Evolutionary conservation across 441 rosid species (phyloP).

Genomic region (Isatis lusitanica): DNA sequence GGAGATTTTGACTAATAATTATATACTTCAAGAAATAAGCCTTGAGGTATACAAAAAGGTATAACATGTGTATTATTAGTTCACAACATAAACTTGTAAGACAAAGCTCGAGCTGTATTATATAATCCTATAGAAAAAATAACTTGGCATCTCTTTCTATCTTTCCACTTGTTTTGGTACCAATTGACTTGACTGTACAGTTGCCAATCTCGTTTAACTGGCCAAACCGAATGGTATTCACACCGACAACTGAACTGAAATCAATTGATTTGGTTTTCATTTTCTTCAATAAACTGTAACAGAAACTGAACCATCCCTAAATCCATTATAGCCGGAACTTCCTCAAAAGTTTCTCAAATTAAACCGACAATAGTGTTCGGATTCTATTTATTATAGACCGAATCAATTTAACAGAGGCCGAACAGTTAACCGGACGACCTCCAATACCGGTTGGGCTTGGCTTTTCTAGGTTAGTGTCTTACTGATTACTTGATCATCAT

Average conservation of each 20-base stretch:
- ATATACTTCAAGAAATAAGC: conserved; percentile 5
- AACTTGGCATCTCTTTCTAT: too few species aligned
- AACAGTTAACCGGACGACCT: neutral
- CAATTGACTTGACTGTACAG: too few species aligned
- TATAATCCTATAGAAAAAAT: neutral
- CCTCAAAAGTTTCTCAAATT: neutral
- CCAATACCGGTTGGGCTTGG: neutral
- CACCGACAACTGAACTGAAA: too few species aligned
- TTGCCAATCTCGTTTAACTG: too few species aligned
- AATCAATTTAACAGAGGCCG: neutral
- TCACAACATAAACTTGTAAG: conserved; percentile 2
- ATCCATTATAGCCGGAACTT: too few species aligned
- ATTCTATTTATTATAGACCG: neutral
- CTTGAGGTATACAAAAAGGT: neutral
- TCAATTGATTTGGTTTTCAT: too few species aligned
- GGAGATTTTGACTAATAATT: conserved; percentile 16
- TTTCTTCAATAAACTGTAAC: too few species aligned
- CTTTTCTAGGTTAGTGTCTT: neutral
- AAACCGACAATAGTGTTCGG: neutral
- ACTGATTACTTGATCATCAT: neutral
- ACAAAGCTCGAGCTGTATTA: conserved; percentile 1
- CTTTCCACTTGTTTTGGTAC: too few species aligned
- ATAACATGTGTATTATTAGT: neutral
- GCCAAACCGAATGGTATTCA: too few species aligned
- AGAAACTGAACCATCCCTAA: too few species aligned